A percentile compares a stretch with the other conserved stretches of the same genome.
Conservation (phyloP, 2,329 filamentous ascomycete genomes). For the Clarireedia monteithiana region DNA sequence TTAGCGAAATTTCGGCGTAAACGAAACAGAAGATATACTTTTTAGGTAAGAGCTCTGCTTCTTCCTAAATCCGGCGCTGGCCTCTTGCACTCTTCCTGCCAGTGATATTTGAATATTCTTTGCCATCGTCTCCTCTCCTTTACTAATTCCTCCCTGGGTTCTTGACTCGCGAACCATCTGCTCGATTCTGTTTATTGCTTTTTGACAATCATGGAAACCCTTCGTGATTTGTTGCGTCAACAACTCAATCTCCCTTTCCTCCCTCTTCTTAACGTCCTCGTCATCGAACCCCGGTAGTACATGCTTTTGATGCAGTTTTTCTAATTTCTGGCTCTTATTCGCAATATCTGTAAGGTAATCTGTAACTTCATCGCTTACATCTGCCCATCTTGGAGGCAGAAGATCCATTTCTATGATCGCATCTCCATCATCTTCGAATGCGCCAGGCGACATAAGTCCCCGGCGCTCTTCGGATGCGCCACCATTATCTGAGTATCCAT, state of each 20-base stretch:
- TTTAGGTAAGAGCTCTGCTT: slow-evolving; percentile 96
- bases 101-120: slow-evolving; percentile 91
- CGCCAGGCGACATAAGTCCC: slow-evolving; percentile 74
- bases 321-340: slow-evolving; percentile 73
- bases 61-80: slow-evolving; percentile 87
- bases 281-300: slow-evolving; percentile 95
- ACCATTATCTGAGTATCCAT: slow-evolving; percentile 53
- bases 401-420: slow-evolving; percentile 98
- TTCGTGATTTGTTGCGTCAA: slow-evolving; percentile 86
- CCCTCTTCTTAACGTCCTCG: slow-evolving; percentile 76
- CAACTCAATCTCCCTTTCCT: slow-evolving; percentile 84
- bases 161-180: slow-evolving; percentile 77
- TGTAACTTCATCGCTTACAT: slow-evolving; percentile 87
- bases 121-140: slow-evolving; percentile 90
- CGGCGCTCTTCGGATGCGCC: slow-evolving; percentile 56
- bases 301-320: slow-evolving; percentile 94
- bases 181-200: slow-evolving; percentile 80
- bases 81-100: slow-evolving; percentile 81
- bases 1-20: slow-evolving; percentile 13
- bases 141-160: slow-evolving; percentile 62
- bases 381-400: slow-evolving; percentile 89
- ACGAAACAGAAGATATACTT: slow-evolving; percentile 46
- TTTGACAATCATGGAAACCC: slow-evolving; percentile 83
- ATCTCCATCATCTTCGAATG: slow-evolving; percentile 81
- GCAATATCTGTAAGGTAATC: slow-evolving; percentile 75